Conservation (phyloP, 1,139 yeast genomes). For the Diutina ranongensis region DNA sequence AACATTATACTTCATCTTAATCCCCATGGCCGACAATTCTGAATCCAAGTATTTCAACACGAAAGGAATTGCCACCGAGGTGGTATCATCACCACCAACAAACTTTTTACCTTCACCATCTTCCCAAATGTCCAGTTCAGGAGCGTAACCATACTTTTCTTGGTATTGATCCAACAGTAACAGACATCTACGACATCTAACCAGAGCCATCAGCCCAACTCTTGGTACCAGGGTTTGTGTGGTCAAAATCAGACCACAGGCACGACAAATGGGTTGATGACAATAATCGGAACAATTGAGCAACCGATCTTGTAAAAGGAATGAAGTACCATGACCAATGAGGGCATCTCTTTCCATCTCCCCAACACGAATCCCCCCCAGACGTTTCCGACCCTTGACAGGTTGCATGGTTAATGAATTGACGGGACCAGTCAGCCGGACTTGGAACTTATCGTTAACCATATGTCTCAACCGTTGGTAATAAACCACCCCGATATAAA, state of each 20-base stretch:
- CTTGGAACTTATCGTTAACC: slow-evolving; percentile 99
- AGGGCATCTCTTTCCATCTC: slow-evolving; percentile 99
- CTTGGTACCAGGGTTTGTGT: slow-evolving; percentile 89
- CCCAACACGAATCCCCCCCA: slow-evolving; percentile 99
- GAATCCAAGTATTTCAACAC: slow-evolving; percentile 92
- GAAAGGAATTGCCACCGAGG: slow-evolving; percentile 94
- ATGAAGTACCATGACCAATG: slow-evolving; percentile 98
- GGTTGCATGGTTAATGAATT: slow-evolving; percentile 98
- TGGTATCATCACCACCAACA: slow-evolving; percentile 84
- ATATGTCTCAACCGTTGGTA: slow-evolving; percentile 98
- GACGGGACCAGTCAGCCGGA: slow-evolving; percentile 97
- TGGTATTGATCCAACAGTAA: slow-evolving; percentile 37
- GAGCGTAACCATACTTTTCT: slow-evolving; percentile 34
- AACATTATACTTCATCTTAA: slow-evolving; percentile 78
- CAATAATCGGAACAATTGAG: slow-evolving; percentile 94
- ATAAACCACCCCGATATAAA: slow-evolving; percentile 92
- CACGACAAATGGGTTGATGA: slow-evolving; percentile 79
- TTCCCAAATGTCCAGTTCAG: slow-evolving; percentile 87
- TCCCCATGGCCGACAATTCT: slow-evolving; percentile 97
- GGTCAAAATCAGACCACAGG: slow-evolving; percentile 85
- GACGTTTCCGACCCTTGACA: slow-evolving; percentile 97
- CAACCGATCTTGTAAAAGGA: slow-evolving; percentile 86
- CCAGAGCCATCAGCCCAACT: slow-evolving; percentile 66
- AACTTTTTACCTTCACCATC: slow-evolving; percentile 91
- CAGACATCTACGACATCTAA: slow-evolving; percentile 91